Base-by-base conservation (phyloP, 441 rosid genomes). In the Croton setiger region DNA sequence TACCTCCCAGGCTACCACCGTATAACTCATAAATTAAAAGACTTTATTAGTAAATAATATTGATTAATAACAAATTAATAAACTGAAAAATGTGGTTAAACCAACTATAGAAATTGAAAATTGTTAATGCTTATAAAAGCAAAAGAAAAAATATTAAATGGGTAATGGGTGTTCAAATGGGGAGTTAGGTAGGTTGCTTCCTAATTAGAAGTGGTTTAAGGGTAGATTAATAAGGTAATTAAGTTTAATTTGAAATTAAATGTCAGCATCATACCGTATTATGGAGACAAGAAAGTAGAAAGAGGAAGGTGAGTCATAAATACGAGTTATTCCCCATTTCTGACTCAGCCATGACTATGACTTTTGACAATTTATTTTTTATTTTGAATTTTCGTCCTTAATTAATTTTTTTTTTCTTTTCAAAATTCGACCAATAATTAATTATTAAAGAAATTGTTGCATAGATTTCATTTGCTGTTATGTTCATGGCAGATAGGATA, bases 341-440 rank as follows among this genome's bases (percentile, higher is more conserved):
- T 75, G 88, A 84, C 82, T 81, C 84, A 72, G 81, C 84, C 64
- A 58, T 62, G 81, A 81, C 69, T 66, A 73, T 74, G 80, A 74
- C 78, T 70, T 53, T 18, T 36, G 57, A 37, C 51, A 37, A 35
- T 21, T 35, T 31, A n/a, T n/a, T n/a, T n/a, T n/a, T n/a, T n/a
- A n/a, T n/a, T n/a, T n/a, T n/a, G n/a, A n/a, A n/a, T n/a, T n/a
- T n/a, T n/a, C n/a, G n/a, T n/a, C n/a, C n/a, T n/a, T n/a, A n/a
- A n/a, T 49, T 59, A 35, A 9, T 47, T 52, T 8, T 31, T 11
- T n/a, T 52, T 10, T 27, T n/a, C 4, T 18, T 49, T n/a, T 3
- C 1, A n/a, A 45, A 51, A 51, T n/a, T 18, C 21, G 23, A 51
- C 11, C 55, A 21, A n/a, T 5, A 0, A 17, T 17, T 51, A 3